Evolutionary conservation across 371 early-diverging fungal species (phyloP), one percentile per base, ranked within the genome.

Genomic region (Fennellomyces sp.): DNA sequence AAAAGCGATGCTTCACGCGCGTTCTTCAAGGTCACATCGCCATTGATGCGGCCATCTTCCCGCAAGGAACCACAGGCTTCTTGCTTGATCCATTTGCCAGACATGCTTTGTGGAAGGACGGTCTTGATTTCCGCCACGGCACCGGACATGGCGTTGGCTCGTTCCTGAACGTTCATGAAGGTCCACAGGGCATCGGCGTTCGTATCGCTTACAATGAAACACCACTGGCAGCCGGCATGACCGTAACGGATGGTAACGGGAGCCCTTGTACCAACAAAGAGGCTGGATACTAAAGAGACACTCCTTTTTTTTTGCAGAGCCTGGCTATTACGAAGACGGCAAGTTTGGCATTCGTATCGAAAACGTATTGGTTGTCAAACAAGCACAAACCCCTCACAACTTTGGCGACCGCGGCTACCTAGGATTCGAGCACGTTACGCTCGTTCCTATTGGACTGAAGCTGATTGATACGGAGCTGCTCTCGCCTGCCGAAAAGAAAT

Each of bases 111-210:
- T 99, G 99, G 99, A 73, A 89, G 36, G 93, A 88, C 19, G 96
- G 97, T 5, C 74, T 97, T 38, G 98, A 99, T 69, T 99, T 86
- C 88, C 89, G 94, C n/a, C 99, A 99, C 69, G 98, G 99, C 30
- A 98, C 99, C n/a, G 99, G 99, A 0, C 99, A 99, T 75, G 99
- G 99, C 68, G 99, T 99, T n/a, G 99, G 99, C 1, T 85, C 93
- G 17, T 99, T 90, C 78, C 81, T 99, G 65, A 96, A 97, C 73
- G 99, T 99, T 0, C 99, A 99, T 64, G 99, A 99, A 75, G 92
- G 96, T 0, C 99, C 99, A 31, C 99, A 99, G 45, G 95, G 94
- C 52, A 93, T 99, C 56, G 93, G 94, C 15, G 81, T 89, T 25
- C 88, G 97, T 45, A 76, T 81, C 31, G 74, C 70, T 15, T 90